phyloP scores from a whole-genome alignment of 305 asterid species.

The Fraxinus dipetala region DNA sequence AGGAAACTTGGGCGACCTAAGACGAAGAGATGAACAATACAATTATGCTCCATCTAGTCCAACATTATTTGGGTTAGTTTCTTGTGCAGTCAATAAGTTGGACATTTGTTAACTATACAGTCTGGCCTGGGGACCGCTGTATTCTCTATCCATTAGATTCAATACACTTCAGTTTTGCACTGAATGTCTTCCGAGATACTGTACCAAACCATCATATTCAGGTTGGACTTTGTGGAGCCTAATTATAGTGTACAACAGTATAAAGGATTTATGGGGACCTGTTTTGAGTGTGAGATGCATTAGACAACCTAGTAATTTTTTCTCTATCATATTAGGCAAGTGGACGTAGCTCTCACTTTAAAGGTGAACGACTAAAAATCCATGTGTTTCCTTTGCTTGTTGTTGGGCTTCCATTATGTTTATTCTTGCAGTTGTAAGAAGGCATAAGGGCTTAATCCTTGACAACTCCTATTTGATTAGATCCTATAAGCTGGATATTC shows the following conservation, averaged over 20 bases:
- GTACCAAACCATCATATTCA: background rate
- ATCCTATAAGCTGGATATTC: background rate
- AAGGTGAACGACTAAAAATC: background rate
- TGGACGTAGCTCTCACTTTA: background rate
- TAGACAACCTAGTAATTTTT: background rate
- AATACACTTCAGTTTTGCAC: background rate
- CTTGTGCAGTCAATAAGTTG: background rate
- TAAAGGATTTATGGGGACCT: background rate
- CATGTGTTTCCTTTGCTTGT: background rate
- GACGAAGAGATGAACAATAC: background rate
- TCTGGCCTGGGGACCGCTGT: background rate
- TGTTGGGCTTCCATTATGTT: background rate
- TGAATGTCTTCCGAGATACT: background rate
- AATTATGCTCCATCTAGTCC: background rate
- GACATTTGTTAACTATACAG: background rate
- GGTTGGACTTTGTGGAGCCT: background rate
- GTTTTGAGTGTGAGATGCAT: background rate
- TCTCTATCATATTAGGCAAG: background rate
- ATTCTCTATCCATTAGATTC: background rate
- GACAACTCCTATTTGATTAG: background rate
- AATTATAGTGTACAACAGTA: background rate
- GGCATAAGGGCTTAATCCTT: background rate
- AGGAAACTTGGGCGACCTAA: background rate
- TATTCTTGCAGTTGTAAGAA: background rate
- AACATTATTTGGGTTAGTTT: background rate